Conservation (phyloP, 768 basidiomycete species). For the Thelephora ganbajun region DNA sequence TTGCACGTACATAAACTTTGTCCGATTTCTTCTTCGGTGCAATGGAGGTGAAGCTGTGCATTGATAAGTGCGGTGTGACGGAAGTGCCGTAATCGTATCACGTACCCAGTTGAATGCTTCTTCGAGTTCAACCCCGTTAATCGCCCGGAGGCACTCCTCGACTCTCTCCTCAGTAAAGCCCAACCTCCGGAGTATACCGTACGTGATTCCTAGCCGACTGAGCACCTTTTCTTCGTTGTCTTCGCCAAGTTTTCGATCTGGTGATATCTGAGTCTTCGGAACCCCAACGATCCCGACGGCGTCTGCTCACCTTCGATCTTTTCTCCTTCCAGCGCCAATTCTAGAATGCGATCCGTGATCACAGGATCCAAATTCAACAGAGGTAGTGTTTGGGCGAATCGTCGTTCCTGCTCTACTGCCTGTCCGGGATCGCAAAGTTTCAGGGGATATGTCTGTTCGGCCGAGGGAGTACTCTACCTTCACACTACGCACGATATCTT, state of each 20-base stretch:
- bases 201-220: slow-evolving; percentile 60
- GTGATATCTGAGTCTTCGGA: background rate
- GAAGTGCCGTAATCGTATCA: background rate
- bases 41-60: slow-evolving; percentile 51
- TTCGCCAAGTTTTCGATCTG: slow-evolving; percentile 27
- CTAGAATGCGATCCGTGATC: slow-evolving; percentile 46
- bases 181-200: slow-evolving; percentile 65
- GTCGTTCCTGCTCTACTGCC: slow-evolving; percentile 74
- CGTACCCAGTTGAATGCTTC: slow-evolving; percentile 86
- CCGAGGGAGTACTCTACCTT: slow-evolving; percentile 35
- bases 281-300: background rate
- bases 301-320: slow-evolving; percentile 13
- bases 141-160: slow-evolving; percentile 51
- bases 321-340: slow-evolving; percentile 28
- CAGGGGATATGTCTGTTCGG: background rate
- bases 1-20: slow-evolving; percentile 18
- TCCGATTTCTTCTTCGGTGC: slow-evolving; percentile 43
- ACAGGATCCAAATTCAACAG: slow-evolving; percentile 45
- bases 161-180: slow-evolving; percentile 63
- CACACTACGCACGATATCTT: slow-evolving; percentile 56
- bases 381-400: slow-evolving; percentile 50
- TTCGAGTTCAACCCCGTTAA: slow-evolving; percentile 64
- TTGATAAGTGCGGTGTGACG: background rate
- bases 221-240: slow-evolving; percentile 61
- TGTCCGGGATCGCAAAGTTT: slow-evolving; percentile 15